Conservation (phyloP, 257 asterid species). For the Euphrasia confusa region DNA sequence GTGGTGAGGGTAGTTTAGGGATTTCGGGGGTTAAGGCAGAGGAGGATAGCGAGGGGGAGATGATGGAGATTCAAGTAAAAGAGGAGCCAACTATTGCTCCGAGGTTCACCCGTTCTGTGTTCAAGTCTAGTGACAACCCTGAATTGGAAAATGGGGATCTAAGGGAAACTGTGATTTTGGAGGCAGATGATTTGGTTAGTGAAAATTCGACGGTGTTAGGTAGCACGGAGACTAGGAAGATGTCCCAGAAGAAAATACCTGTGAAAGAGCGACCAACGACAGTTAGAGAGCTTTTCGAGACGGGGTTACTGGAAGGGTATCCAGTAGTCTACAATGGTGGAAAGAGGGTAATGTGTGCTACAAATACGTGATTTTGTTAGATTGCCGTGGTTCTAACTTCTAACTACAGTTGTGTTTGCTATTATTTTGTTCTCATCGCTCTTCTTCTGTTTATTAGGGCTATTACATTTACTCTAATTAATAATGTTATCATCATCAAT, state of each 20-base stretch:
- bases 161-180: conserved; percentile 44
- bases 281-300: conserved; percentile 85
- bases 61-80: conserved; percentile 60
- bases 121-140: conserved; percentile 32
- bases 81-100: conserved; percentile 36
- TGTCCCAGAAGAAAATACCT: conserved; percentile 58
- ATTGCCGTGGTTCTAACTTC: background rate
- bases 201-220: conserved; percentile 30
- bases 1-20: conserved; percentile 30
- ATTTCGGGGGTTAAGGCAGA: conserved; percentile 20
- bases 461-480: background rate
- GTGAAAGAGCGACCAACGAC: conserved; percentile 65
- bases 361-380: background rate
- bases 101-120: conserved; percentile 55
- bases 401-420: background rate
- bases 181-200: conserved; percentile 37
- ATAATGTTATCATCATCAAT: conserved; percentile 1
- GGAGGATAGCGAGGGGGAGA: conserved; percentile 37
- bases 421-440: background rate
- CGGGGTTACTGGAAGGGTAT: conserved; percentile 92
- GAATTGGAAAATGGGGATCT: conserved; percentile 38
- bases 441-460: conserved; percentile 12
- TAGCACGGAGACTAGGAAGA: conserved; percentile 40
- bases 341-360: conserved; percentile 52
- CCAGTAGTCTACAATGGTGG: conserved; percentile 98